These are phyloP conservation scores for Suhomyces emberorum DNA, from an alignment of 805 yeast genomes.

Conservation along the genomic window DNA sequence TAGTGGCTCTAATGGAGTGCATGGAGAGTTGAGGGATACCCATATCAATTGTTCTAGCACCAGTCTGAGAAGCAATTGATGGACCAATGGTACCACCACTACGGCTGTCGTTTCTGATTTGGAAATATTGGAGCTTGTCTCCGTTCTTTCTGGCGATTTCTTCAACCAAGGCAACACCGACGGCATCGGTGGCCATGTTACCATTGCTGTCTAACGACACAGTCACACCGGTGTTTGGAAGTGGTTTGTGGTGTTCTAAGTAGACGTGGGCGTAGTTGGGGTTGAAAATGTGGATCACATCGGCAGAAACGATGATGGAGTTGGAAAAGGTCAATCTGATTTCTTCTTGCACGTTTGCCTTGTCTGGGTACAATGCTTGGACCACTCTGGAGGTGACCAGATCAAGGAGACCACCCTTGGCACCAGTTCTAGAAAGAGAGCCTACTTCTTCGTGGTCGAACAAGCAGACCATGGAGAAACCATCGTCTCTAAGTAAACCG, in stretches of 20 bases:
- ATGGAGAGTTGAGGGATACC: slow-evolving; percentile 83
- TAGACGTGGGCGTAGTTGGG: slow-evolving; percentile 72
- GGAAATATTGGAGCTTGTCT: slow-evolving; percentile 75
- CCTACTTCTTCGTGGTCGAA: slow-evolving; percentile 86
- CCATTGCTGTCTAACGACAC: slow-evolving; percentile 75
- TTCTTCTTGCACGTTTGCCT: slow-evolving; percentile 23
- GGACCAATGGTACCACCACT: slow-evolving; percentile 93
- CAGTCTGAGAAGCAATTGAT: slow-evolving; percentile 56
- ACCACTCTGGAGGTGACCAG: slow-evolving; percentile 57
- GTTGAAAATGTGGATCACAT: slow-evolving; percentile 77
- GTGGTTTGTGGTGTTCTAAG: slow-evolving; percentile 74
- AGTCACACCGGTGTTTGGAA: slow-evolving; percentile 73
- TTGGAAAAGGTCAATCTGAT: slow-evolving; percentile 58
- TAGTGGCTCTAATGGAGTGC: slow-evolving; percentile 83
- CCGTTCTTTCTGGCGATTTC: slow-evolving; percentile 64
- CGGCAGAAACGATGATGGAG: slow-evolving; percentile 77
- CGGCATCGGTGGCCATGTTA: slow-evolving; percentile 78
- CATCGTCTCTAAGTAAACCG: slow-evolving; percentile 22
- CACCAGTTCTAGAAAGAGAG: slow-evolving; percentile 76
- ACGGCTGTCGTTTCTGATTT: slow-evolving; percentile 78
- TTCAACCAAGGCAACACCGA: slow-evolving; percentile 66
- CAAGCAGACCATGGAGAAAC: slow-evolving; percentile 59
- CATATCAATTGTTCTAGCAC: slow-evolving; percentile 73
- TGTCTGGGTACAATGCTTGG: slow-evolving; percentile 18
- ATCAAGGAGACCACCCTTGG: slow-evolving; percentile 72